phyloP scores from a whole-genome alignment of 1,284 basidiomycete species.

The Ceratobasidium sp. region DNA sequence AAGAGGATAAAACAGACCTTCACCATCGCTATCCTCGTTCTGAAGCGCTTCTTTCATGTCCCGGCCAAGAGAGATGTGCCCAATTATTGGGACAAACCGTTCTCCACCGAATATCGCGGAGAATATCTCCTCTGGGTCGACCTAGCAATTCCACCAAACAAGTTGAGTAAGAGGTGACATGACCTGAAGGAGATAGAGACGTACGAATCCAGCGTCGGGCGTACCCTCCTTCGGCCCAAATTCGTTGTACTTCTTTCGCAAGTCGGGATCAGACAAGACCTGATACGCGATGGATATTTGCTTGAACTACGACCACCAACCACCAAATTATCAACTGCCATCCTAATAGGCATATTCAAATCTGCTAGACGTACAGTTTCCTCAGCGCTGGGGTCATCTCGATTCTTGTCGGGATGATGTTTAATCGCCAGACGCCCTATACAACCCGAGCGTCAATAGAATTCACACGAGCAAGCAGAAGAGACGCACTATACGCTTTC shows the following conservation, averaged over 20 bases:
- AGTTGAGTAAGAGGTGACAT: not conserved
- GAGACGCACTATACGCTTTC: conserved; percentile 87
- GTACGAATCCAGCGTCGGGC: conserved; percentile 74
- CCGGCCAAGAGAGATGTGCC: conserved; percentile 84
- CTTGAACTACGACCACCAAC: conserved; percentile 70
- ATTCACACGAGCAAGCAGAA: conserved; percentile 23
- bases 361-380: conserved; percentile 67
- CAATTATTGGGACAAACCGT: conserved; percentile 85
- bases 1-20: conserved; percentile 50
- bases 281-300: conserved; percentile 87
- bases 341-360: too few species aligned
- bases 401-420: conserved; percentile 93
- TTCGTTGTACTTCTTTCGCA: conserved; percentile 91
- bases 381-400: conserved; percentile 91
- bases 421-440: conserved; percentile 93
- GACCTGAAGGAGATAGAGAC: not conserved
- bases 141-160: conserved; percentile 46
- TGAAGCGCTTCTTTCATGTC: conserved; percentile 99
- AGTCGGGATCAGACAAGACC: conserved; percentile 81
- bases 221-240: conserved; percentile 84
- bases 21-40: conserved; percentile 78
- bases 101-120: conserved; percentile 93
- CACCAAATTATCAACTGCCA: too few species aligned
- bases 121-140: conserved; percentile 91
- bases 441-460: not conserved